These are phyloP conservation scores for Ensete ventricosum DNA, from an alignment of 176 grass and related monocot species.

Conservation along the genomic window DNA sequence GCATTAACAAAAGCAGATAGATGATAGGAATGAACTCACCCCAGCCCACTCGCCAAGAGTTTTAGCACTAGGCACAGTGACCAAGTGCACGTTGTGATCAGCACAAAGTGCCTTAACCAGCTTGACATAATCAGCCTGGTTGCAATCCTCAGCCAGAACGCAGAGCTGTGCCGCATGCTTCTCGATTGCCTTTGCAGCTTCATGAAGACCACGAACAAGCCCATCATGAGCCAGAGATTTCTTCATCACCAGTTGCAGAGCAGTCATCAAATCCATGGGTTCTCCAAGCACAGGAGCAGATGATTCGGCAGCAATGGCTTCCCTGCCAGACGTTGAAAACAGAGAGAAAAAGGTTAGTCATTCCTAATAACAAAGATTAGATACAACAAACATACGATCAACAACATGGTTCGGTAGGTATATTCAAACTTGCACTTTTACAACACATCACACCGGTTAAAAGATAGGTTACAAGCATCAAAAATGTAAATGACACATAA, in stretches of 20 bases:
- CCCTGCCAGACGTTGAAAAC: conserved; percentile 10
- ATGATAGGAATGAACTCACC: conserved; percentile 21
- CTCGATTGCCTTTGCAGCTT: conserved; percentile 49
- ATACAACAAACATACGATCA: too few species aligned
- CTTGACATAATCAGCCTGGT: conserved; percentile 72
- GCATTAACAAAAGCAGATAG: neutral
- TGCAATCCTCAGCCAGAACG: conserved; percentile 53
- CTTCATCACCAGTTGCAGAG: conserved; percentile 53
- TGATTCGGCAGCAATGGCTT: conserved; percentile 34
- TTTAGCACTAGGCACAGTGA: conserved; percentile 62
- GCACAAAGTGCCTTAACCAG: conserved; percentile 60
- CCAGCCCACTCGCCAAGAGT: conserved; percentile 70
- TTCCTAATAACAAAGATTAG: too few species aligned
- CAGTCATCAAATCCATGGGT: conserved; percentile 72
- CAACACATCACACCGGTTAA: too few species aligned
- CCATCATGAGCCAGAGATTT: conserved; percentile 44
- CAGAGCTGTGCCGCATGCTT: conserved; percentile 60
- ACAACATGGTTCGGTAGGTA: too few species aligned
- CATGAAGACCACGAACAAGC: conserved; percentile 45
- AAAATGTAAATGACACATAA: too few species aligned
- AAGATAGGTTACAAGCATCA: too few species aligned
- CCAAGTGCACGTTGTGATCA: conserved; percentile 64
- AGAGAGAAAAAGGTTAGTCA: too few species aligned
- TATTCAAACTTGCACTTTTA: too few species aligned
- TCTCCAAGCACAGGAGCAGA: conserved; percentile 41